Percentiles rank a stretch among this genome's conserved stretches.
Evolutionary conservation across 176 grass and related monocot species (phyloP).

Genomic region (Avena insularis): DNA sequence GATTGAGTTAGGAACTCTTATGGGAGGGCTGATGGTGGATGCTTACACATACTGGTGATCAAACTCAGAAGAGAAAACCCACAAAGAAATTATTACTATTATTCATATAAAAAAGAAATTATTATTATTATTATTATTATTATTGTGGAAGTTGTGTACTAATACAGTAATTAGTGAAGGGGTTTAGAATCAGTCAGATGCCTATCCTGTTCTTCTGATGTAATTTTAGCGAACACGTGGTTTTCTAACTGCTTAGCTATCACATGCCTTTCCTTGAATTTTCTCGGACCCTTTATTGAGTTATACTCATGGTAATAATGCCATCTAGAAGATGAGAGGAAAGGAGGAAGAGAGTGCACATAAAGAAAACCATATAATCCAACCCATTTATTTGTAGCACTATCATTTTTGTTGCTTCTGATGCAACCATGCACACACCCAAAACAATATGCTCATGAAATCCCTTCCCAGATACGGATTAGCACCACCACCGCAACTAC

Average conservation of each 20-base stretch:
- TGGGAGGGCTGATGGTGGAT: not conserved
- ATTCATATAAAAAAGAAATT: too few relatives aligned
- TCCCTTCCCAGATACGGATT: slow-evolving; percentile 37
- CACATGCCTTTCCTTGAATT: not conserved
- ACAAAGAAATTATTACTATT: not conserved
- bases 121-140: too few relatives aligned
- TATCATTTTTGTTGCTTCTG: slow-evolving; percentile 46
- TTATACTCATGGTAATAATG: not conserved
- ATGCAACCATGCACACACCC: slow-evolving; percentile 38
- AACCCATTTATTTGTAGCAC: slow-evolving; percentile 20
- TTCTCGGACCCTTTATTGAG: not conserved
- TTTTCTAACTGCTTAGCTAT: not conserved
- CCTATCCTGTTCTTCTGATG: not conserved
- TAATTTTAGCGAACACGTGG: not conserved
- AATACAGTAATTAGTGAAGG: not conserved
- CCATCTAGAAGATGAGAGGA: slow-evolving; percentile 9
- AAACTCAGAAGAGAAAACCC: not conserved
- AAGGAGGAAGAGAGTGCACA: not conserved
- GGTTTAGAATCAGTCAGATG: not conserved
- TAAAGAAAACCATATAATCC: not conserved
- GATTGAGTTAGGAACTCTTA: not conserved
- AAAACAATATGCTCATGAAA: slow-evolving; percentile 48
- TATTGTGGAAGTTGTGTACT: too few relatives aligned
- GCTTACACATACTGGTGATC: not conserved
- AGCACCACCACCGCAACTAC: slow-evolving; percentile 24